phyloP scores from a whole-genome alignment of 1,139 yeast genomes.

The Pichia kudriavzevii region DNA sequence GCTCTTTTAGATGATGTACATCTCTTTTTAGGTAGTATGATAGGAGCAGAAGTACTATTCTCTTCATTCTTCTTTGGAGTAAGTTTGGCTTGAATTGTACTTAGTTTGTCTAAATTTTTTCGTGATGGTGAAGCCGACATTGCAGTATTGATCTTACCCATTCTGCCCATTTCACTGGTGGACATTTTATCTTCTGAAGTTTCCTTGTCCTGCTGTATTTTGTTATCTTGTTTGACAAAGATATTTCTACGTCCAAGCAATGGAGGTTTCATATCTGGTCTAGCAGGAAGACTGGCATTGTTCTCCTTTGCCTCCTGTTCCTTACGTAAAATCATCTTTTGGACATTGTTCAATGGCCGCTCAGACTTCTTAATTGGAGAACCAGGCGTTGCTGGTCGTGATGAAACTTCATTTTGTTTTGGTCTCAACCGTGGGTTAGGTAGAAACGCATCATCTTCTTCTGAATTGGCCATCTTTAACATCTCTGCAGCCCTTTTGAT shows the following conservation, averaged over 20 bases:
- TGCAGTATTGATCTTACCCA: constrained; percentile 26
- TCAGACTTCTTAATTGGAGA: constrained; percentile 8
- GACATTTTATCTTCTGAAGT: constrained; percentile 12
- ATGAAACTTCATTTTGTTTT: no score
- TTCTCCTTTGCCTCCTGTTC: constrained; percentile 25
- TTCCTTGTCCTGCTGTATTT: no score
- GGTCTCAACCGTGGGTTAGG: no score
- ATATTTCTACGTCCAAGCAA: constrained; percentile 17
- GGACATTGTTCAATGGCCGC: constrained; percentile 22
- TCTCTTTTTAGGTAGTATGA: no score
- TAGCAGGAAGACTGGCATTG: constrained; percentile 22
- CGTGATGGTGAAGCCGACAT: constrained; percentile 29
- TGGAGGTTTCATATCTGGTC: constrained; percentile 17
- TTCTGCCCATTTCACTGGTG: constrained; percentile 23
- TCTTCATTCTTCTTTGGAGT: no score
- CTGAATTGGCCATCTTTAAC: no score
- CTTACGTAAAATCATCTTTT: constrained; percentile 25
- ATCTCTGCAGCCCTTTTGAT: no score
- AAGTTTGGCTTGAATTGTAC: constrained; percentile 25
- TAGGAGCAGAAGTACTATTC: no score
- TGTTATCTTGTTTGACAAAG: constrained; percentile 13
- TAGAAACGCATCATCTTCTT: no score
- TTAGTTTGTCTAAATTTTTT: constrained; percentile 27
- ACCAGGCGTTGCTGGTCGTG: constrained; percentile 14
- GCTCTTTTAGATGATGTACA: no score